Evolutionary conservation across 371 early-diverging fungal species (phyloP).

Genomic region (Furculomyces boomerangus): DNA sequence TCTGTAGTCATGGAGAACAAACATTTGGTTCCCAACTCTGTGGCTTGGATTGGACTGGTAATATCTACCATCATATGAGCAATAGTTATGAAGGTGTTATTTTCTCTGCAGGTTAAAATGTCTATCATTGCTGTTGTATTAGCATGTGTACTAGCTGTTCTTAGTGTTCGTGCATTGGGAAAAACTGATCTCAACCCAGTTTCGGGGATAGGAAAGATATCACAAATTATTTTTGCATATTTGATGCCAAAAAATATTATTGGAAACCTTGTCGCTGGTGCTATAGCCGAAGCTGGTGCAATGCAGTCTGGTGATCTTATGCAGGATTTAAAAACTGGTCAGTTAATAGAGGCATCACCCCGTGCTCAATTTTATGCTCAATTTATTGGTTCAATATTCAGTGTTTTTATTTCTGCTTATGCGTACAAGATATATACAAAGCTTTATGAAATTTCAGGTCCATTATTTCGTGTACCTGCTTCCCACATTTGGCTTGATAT

Average conservation of each 20-base stretch:
- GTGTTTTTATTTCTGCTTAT: slow-evolving; percentile 39
- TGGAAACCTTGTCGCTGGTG: slow-evolving; percentile 69
- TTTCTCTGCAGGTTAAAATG: slow-evolving; percentile 33
- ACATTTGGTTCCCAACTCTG: slow-evolving; percentile 31
- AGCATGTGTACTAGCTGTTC: slow-evolving; percentile 39
- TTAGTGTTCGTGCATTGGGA: slow-evolving; percentile 59
- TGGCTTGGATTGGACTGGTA: slow-evolving; percentile 38
- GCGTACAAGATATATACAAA: slow-evolving; percentile 52
- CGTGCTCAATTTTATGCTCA: slow-evolving; percentile 74
- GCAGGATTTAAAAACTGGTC: slow-evolving; percentile 79
- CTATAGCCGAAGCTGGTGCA: slow-evolving; percentile 62
- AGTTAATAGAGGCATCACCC: slow-evolving; percentile 60
- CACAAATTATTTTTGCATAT: slow-evolving; percentile 63
- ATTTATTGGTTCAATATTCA: slow-evolving; percentile 56
- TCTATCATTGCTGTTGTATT: slow-evolving; percentile 32
- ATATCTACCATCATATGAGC: slow-evolving; percentile 37
- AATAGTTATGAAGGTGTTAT: slow-evolving; percentile 34
- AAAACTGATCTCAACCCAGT: slow-evolving; percentile 71
- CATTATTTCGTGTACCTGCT: slow-evolving; percentile 53
- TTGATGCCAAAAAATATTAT: slow-evolving; percentile 49
- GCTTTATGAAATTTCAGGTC: slow-evolving; percentile 52
- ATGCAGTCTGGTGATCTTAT: slow-evolving; percentile 52
- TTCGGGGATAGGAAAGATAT: slow-evolving; percentile 66
- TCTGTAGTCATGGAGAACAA: background rate
- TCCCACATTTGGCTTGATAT: slow-evolving; percentile 69